phyloP scores from a whole-genome alignment of 2,329 filamentous ascomycete species.

The Herpotrichia juniperi region DNA sequence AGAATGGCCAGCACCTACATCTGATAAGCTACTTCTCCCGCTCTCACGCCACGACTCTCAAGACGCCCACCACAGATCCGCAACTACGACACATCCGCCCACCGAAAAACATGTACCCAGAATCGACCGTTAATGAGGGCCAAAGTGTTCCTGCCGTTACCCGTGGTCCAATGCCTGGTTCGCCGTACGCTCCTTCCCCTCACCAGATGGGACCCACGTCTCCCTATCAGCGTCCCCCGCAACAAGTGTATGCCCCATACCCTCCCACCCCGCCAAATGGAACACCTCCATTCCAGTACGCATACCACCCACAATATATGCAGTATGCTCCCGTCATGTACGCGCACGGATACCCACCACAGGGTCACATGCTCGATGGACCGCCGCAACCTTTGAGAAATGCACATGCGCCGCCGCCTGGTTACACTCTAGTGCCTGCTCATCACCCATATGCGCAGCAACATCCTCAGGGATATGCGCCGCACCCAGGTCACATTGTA shows the following conservation, averaged over 20 bases:
- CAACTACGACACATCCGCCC: constrained; percentile 81
- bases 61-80: constrained; percentile 82
- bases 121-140: constrained; percentile 88
- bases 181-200: constrained; percentile 59
- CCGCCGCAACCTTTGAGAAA: constrained; percentile 3
- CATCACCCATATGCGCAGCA: constrained; percentile 7
- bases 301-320: constrained; percentile 16
- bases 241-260: constrained; percentile 48
- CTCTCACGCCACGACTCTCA: constrained; percentile 73
- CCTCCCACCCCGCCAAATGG: constrained; percentile 49
- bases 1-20: constrained; percentile 87
- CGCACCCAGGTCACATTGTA: neutral
- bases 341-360: neutral
- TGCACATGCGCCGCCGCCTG: constrained; percentile 13
- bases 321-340: neutral
- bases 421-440: constrained; percentile 7
- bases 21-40: constrained; percentile 96
- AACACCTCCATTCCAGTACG: constrained; percentile 47
- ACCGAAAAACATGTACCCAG: constrained; percentile 94
- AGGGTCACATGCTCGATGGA: constrained; percentile 28
- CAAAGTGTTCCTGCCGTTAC: constrained; percentile 82
- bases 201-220: constrained; percentile 62
- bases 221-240: constrained; percentile 52
- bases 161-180: constrained; percentile 69
- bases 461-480: neutral